phyloP scores from a whole-genome alignment of 768 basidiomycete species.

The Boletales sp. region DNA sequence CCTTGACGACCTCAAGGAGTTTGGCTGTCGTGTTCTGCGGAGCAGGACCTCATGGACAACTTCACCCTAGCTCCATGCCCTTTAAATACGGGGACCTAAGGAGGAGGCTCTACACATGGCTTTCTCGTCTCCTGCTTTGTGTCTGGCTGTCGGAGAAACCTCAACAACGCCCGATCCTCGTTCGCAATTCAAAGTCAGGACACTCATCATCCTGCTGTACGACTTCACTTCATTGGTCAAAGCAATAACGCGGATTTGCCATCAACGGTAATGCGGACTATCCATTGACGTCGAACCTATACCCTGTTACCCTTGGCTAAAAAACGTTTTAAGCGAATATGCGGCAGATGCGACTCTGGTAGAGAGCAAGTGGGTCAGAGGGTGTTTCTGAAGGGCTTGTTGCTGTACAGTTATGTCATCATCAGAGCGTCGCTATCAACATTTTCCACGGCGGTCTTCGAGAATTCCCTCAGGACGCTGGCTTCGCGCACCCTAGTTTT shows the following conservation, averaged over 20 bases:
- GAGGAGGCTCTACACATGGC: constrained; percentile 16
- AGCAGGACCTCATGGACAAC: constrained; percentile 14
- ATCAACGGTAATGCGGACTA: constrained; percentile 15
- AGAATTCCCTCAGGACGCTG: constrained; percentile 4
- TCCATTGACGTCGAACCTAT: constrained; percentile 10
- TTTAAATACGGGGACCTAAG: constrained; percentile 24
- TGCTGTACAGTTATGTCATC: constrained; percentile 14
- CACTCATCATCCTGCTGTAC: constrained; percentile 15
- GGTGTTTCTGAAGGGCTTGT: constrained; percentile 14
- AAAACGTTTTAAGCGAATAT: constrained; percentile 18
- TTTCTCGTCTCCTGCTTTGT: constrained; percentile 23
- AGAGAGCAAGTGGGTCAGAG: constrained; percentile 14
- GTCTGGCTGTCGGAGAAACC: constrained; percentile 17
- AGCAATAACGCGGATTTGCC: constrained; percentile 10
- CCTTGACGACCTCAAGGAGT: constrained; percentile 17
- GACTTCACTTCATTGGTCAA: constrained; percentile 10
- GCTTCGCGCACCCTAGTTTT: constrained; percentile 4
- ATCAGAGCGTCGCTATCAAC: constrained; percentile 8
- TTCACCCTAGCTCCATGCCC: constrained; percentile 17
- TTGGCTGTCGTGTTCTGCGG: constrained; percentile 17
- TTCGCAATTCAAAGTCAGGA: constrained; percentile 28
- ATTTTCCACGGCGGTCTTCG: constrained; percentile 7
- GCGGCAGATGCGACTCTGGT: constrained; percentile 5
- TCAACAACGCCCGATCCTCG: constrained; percentile 26
- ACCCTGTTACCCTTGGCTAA: constrained; percentile 8